Evolutionary conservation across 2,329 filamentous ascomycete species (phyloP).

Genomic region (Tolypocladium album): DNA sequence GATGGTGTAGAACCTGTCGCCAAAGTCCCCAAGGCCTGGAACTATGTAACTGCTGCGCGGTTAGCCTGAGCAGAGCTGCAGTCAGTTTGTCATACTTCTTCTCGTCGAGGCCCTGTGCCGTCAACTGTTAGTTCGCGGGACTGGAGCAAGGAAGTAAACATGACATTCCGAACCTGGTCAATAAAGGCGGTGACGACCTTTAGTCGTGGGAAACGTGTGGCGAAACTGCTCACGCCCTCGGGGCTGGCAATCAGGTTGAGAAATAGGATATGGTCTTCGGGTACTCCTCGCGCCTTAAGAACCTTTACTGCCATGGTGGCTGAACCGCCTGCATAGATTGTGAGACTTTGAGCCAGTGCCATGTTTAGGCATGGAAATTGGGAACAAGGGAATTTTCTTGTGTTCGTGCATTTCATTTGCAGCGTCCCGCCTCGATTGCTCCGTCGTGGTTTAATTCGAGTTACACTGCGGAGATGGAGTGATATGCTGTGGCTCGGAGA

Average conservation of each 20-base stretch:
- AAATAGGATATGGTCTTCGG: conserved; percentile 91
- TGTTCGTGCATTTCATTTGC: not conserved
- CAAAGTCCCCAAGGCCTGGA: conserved; percentile 88
- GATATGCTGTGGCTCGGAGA: not conserved
- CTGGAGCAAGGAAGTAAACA: not conserved
- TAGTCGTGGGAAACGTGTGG: conserved; percentile 77
- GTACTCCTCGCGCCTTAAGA: conserved; percentile 78
- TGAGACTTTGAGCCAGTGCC: not conserved
- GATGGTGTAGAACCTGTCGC: conserved; percentile 90
- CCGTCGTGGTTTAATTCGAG: not conserved
- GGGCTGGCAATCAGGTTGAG: conserved; percentile 97
- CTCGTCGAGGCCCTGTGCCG: conserved; percentile 67
- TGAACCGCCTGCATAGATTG: conserved; percentile 60
- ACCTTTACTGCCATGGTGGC: conserved; percentile 96
- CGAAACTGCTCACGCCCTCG: conserved; percentile 81
- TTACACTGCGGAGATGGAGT: not conserved
- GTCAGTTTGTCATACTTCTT: conserved; percentile 63
- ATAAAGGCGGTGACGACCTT: conserved; percentile 93
- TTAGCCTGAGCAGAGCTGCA: conserved; percentile 19
- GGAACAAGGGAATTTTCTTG: not conserved
- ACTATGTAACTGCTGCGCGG: conserved; percentile 68
- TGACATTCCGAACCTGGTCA: conserved; percentile 49
- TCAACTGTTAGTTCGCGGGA: not conserved
- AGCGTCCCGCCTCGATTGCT: not conserved
- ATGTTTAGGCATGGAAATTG: not conserved